Conservation (phyloP, 1,284 basidiomycete genomes). For the Coniophora puteana region DNA sequence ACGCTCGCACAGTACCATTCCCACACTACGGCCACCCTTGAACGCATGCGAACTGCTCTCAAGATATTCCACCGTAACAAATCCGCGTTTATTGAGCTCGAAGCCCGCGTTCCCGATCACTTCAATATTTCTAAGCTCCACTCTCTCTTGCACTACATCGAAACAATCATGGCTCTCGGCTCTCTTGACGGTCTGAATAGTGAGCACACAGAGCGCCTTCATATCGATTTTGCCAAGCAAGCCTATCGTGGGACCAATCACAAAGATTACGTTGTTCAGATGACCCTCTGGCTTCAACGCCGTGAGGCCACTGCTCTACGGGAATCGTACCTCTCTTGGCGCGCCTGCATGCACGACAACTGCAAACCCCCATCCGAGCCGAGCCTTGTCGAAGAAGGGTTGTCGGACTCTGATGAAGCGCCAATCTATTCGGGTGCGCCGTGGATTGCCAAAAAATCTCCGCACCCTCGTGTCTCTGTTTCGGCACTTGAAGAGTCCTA, state of each 20-base stretch:
- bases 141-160: slow-evolving; percentile 2
- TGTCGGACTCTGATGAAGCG: no score
- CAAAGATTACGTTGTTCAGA: slow-evolving; percentile 21
- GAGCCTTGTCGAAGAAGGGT: no score
- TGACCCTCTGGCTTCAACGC: slow-evolving; percentile 21
- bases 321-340: slow-evolving; percentile 14
- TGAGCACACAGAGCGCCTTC: slow-evolving; percentile 3
- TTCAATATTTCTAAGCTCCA: slow-evolving; percentile 10
- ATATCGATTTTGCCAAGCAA: slow-evolving; percentile 8
- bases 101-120: neutral
- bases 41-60: slow-evolving; percentile 10
- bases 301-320: slow-evolving; percentile 16
- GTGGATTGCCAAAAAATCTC: no score
- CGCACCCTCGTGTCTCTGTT: no score
- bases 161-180: neutral
- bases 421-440: no score
- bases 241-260: slow-evolving; percentile 21
- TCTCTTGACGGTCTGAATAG: slow-evolving; percentile 4
- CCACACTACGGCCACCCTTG: slow-evolving; percentile 11
- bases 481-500: no score
- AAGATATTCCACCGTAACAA: slow-evolving; percentile 16
- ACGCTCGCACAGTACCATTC: slow-evolving; percentile 16
- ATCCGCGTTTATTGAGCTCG: slow-evolving; percentile 12
- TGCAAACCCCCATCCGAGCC: no score
- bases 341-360: no score